Evolutionary conservation across 2,329 filamentous ascomycete species (phyloP).

Genomic region (Xylaria polymorpha): DNA sequence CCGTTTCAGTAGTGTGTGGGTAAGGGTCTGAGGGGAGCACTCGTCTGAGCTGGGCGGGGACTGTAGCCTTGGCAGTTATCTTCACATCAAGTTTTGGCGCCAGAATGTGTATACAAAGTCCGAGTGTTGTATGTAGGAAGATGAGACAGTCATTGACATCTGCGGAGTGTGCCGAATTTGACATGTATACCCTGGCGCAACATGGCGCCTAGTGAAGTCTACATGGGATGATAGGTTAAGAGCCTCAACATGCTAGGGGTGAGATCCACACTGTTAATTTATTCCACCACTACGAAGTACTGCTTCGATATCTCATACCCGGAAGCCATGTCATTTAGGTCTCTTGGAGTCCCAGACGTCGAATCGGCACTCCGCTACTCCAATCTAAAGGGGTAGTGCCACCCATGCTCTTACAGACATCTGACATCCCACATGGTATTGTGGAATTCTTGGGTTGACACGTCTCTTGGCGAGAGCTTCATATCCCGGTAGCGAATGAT

Average conservation of each 20-base stretch:
- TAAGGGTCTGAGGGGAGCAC: slow-evolving; percentile 18
- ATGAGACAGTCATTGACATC: slow-evolving; percentile 10
- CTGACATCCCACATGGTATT: slow-evolving; percentile 37
- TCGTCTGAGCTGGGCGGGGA: slow-evolving; percentile 23
- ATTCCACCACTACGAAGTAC: slow-evolving; percentile 13
- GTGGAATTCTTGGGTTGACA: not conserved
- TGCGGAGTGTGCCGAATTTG: slow-evolving; percentile 18
- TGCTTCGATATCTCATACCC: not conserved
- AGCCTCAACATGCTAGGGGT: slow-evolving; percentile 23
- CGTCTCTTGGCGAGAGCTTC: slow-evolving; percentile 23
- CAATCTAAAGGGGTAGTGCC: slow-evolving; percentile 38
- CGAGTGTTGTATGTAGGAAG: not conserved
- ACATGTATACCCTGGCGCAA: slow-evolving; percentile 5
- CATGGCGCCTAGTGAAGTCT: not conserved
- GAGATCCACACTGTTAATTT: slow-evolving; percentile 4
- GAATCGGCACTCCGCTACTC: not conserved
- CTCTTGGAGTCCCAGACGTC: not conserved
- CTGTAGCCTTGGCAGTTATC: slow-evolving; percentile 19
- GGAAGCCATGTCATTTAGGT: not conserved
- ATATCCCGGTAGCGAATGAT: slow-evolving; percentile 18
- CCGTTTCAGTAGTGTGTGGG: slow-evolving; percentile 32
- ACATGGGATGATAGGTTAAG: slow-evolving; percentile 23
- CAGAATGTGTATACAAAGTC: not conserved
- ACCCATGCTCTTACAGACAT: slow-evolving; percentile 42
- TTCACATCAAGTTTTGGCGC: not conserved